A percentile compares a stretch with the other conserved stretches of the same genome.
Conservation (phyloP, 768 basidiomycete genomes). For the Auriscalpium microsporum region DNA sequence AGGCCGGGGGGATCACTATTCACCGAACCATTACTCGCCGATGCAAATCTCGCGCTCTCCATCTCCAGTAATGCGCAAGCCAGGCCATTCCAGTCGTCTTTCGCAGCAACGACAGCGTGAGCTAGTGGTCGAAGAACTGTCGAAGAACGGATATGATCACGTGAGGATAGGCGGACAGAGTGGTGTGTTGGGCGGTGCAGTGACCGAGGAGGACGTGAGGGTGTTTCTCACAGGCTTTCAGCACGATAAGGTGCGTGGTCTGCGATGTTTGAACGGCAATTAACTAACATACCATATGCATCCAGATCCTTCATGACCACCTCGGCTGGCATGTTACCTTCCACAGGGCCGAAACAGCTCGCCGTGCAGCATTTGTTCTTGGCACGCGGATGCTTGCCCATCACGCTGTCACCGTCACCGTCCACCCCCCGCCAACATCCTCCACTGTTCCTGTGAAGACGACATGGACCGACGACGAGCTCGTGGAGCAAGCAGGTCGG, state of each 20-base stretch:
- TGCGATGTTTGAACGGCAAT: neutral
- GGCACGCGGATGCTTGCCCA: slow-evolving; percentile 46
- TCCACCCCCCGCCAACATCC: slow-evolving; percentile 34
- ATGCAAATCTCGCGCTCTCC: slow-evolving; percentile 27
- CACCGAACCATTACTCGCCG: slow-evolving; percentile 4
- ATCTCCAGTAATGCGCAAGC: slow-evolving; percentile 34
- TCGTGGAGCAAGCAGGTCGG: slow-evolving; percentile 47
- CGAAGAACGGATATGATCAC: slow-evolving; percentile 58
- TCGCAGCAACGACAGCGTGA: slow-evolving; percentile 26
- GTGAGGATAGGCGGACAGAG: slow-evolving; percentile 48
- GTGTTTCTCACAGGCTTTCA: slow-evolving; percentile 63
- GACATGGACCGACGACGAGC: slow-evolving; percentile 43
- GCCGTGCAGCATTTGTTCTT: slow-evolving; percentile 61
- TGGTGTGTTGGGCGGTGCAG: slow-evolving; percentile 35
- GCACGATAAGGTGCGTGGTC: slow-evolving; percentile 55
- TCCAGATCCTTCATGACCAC: slow-evolving; percentile 64
- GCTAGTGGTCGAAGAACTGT: slow-evolving; percentile 39
- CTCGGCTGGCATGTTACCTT: slow-evolving; percentile 82
- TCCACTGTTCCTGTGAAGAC: slow-evolving; percentile 29
- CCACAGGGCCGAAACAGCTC: slow-evolving; percentile 47
- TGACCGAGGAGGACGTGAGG: slow-evolving; percentile 60
- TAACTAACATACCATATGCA: too few relatives aligned
- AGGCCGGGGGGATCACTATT: too few relatives aligned
- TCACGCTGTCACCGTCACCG: slow-evolving; percentile 49
- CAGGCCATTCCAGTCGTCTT: slow-evolving; percentile 25